Percentiles rank a stretch among this genome's conserved stretches.
Conservation (phyloP, 768 basidiomycete species). For the Suillus subaureus region DNA sequence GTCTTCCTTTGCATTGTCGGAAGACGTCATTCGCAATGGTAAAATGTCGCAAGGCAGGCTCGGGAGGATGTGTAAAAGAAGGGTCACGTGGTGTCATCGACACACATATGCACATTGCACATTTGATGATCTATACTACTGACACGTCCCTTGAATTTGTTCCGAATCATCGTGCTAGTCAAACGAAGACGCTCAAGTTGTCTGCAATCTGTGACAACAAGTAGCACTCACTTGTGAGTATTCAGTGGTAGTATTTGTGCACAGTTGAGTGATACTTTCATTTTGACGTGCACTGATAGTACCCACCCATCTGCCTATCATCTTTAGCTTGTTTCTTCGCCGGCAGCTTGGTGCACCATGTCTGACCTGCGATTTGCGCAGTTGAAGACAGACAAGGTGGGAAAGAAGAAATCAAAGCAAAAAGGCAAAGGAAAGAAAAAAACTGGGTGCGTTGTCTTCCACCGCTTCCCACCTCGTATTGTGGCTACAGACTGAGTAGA, state of each 20-base stretch:
- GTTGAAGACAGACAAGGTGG: slow-evolving; percentile 56
- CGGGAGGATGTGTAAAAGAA: not conserved
- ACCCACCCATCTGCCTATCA: not conserved
- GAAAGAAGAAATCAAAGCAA: slow-evolving; percentile 40
- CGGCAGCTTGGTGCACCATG: slow-evolving; percentile 38
- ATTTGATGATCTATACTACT: not conserved
- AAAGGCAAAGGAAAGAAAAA: slow-evolving; percentile 28
- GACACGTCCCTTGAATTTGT: not conserved
- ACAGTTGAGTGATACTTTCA: not conserved
- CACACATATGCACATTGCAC: not conserved
- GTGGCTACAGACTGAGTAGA: slow-evolving; percentile 62
- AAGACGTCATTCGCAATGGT: slow-evolving; percentile 6
- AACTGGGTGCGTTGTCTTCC: slow-evolving; percentile 13
- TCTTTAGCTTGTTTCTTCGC: not conserved
- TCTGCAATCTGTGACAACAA: not conserved
- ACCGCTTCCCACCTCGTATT: slow-evolving; percentile 1
- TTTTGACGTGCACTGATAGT: not conserved
- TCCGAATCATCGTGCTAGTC: not conserved
- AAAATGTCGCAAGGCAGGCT: not conserved
- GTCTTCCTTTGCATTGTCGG: slow-evolving; percentile 1
- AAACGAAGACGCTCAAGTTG: not conserved
- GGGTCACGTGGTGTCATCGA: slow-evolving; percentile 5
- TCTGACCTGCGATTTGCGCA: slow-evolving; percentile 88
- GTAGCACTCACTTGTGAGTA: not conserved
- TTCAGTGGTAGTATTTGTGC: not conserved